Percentiles rank a stretch among this genome's conserved stretches.
These are phyloP conservation scores for Thielaviopsis euricoi DNA, from an alignment of 2,329 filamentous ascomycete species.

Conservation along the genomic window DNA sequence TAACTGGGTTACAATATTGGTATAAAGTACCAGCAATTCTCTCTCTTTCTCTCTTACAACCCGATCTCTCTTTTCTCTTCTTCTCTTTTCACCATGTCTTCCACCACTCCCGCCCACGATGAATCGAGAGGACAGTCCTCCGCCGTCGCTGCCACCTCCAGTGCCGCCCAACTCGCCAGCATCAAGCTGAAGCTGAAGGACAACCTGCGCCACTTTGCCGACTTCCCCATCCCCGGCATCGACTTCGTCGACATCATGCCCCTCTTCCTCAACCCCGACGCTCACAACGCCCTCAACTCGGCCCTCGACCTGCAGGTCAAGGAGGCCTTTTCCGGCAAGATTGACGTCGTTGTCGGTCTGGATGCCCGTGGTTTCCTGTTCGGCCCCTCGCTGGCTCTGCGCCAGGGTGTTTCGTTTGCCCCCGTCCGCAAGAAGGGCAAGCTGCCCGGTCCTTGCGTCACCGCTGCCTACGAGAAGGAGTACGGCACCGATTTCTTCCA, in stretches of 20 bases:
- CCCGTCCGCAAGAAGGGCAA: slow-evolving; percentile 93
- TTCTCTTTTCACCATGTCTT: slow-evolving; percentile 17
- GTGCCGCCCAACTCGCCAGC: slow-evolving; percentile 42
- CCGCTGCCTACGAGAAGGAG: slow-evolving; percentile 82
- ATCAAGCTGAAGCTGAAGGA: slow-evolving; percentile 53
- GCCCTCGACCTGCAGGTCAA: slow-evolving; percentile 73
- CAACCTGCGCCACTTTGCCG: slow-evolving; percentile 68
- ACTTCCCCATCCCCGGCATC: slow-evolving; percentile 86
- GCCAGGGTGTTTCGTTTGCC: slow-evolving; percentile 71
- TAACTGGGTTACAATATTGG: background rate
- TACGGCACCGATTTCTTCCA: slow-evolving; percentile 93
- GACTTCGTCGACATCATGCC: slow-evolving; percentile 97
- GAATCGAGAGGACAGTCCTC: slow-evolving; percentile 47
- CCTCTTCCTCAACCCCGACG: slow-evolving; percentile 62
- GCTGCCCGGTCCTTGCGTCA: slow-evolving; percentile 76
- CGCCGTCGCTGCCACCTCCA: slow-evolving; percentile 40
- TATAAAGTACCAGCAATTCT: background rate
- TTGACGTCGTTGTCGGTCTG: slow-evolving; percentile 83
- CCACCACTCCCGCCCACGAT: slow-evolving; percentile 28
- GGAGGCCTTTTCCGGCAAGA: slow-evolving; percentile 45
- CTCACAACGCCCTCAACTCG: slow-evolving; percentile 63
- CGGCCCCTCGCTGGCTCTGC: slow-evolving; percentile 72
- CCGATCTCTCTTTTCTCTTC: slow-evolving; percentile 17
- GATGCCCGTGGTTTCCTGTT: slow-evolving; percentile 94
- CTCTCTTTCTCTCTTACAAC: slow-evolving; percentile 15